Conservation (phyloP, 306 rosid species). For the Acacia confusa region DNA sequence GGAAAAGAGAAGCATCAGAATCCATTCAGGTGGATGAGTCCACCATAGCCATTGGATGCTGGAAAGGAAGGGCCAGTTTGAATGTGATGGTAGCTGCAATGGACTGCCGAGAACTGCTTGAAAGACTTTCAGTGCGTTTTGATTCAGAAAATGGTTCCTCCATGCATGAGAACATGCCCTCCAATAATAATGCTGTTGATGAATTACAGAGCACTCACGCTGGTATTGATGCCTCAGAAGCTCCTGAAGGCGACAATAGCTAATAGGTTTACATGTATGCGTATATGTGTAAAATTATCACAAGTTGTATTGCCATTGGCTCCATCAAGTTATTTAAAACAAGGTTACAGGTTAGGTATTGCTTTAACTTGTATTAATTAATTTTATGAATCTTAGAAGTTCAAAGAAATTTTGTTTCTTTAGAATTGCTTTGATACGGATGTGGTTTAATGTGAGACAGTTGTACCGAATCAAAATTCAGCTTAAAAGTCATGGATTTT, state of each 20-base stretch:
- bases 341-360: neutral
- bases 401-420: neutral
- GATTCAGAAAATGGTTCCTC: conserved; percentile 43
- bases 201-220: conserved; percentile 33
- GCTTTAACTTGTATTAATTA: neutral
- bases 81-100: conserved; percentile 74
- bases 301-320: neutral
- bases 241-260: conserved; percentile 4
- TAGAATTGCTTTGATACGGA: neutral
- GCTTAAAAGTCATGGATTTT: too few relatives aligned
- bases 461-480: too few relatives aligned
- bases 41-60: conserved; percentile 86
- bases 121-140: conserved; percentile 54
- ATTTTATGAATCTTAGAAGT: neutral
- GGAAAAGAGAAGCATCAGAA: conserved; percentile 33
- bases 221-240: conserved; percentile 19
- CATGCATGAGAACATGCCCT: conserved; percentile 18
- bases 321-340: neutral
- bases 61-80: conserved; percentile 84
- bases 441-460: neutral
- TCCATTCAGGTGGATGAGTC: conserved; percentile 51
- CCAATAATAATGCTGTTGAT: conserved; percentile 27
- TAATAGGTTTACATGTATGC: neutral
- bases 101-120: conserved; percentile 84
- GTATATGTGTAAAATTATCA: neutral